Evolutionary conservation across 345 rosid species (phyloP).

Genomic region (Lumnitzera racemosa): DNA sequence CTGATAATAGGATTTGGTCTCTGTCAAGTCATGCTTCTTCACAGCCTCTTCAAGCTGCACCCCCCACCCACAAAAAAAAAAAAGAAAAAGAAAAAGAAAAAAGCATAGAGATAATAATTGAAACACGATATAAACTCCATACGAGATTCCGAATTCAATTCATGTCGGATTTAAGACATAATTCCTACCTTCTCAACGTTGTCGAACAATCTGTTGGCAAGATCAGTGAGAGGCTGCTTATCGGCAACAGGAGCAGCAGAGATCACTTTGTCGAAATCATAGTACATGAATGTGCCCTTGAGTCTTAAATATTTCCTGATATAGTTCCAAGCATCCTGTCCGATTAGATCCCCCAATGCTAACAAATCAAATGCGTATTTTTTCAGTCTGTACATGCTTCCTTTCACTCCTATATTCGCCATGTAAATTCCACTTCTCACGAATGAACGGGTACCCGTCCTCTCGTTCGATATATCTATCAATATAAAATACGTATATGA

Average conservation of each 20-base stretch:
- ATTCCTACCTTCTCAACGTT: conserved; percentile 58
- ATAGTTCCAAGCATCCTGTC: conserved; percentile 66
- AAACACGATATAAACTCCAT: no score
- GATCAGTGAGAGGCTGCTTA: conserved; percentile 59
- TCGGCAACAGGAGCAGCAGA: conserved; percentile 50
- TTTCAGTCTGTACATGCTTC: conserved; percentile 55
- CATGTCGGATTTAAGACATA: no score
- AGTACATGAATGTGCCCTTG: conserved; percentile 68
- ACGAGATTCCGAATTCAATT: no score
- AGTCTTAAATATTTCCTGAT: conserved; percentile 71
- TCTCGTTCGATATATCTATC: conserved; percentile 56
- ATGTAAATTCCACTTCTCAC: conserved; percentile 56
- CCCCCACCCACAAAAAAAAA: conserved; percentile 1
- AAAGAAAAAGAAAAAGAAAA: no score
- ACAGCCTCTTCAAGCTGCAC: conserved; percentile 72
- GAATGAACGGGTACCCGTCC: conserved; percentile 67
- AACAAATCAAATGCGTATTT: conserved; percentile 70
- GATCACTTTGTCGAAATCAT: conserved; percentile 73
- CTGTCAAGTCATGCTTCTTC: conserved; percentile 36
- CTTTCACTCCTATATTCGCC: conserved; percentile 52
- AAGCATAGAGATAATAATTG: no score
- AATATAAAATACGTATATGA: background rate
- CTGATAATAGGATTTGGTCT: conserved; percentile 45
- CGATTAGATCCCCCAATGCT: conserved; percentile 83
- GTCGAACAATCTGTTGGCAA: conserved; percentile 80